Conservation (phyloP, 306 rosid species). For the Citrullus colocynthis region DNA sequence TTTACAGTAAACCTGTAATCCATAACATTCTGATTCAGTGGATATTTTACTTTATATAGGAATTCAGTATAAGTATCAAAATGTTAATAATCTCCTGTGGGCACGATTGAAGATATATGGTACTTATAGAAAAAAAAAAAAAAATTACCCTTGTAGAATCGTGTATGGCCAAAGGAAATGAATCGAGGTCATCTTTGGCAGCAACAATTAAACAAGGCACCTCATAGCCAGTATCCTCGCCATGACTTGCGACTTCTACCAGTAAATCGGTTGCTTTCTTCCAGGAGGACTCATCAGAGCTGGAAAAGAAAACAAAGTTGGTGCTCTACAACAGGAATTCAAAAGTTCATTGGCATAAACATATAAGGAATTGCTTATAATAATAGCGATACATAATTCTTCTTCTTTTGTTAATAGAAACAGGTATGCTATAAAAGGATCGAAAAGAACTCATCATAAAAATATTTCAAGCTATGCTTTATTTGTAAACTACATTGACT, state of each 20-base stretch:
- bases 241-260: slow-evolving; percentile 82
- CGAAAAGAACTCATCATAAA: not conserved
- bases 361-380: too few species aligned
- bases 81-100: not conserved
- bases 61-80: not conserved
- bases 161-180: slow-evolving; percentile 86
- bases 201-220: slow-evolving; percentile 99
- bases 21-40: not conserved
- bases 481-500: not conserved
- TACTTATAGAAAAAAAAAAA: not conserved
- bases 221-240: slow-evolving; percentile 90
- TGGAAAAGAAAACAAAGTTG: slow-evolving; percentile 5
- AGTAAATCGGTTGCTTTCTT: slow-evolving; percentile 63
- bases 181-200: slow-evolving; percentile 80
- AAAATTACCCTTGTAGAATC: slow-evolving; percentile 74
- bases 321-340: not conserved
- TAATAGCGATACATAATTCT: not conserved
- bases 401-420: not conserved
- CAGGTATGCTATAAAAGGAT: not conserved
- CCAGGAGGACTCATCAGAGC: slow-evolving; percentile 90
- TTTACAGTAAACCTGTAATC: not conserved
- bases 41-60: not conserved
- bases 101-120: not conserved
- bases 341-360: not conserved
- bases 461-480: not conserved